Evolutionary conservation across 2,329 filamentous ascomycete genomes (phyloP), one percentile per base, ranked within the genome.

Genomic region (Colletotrichum caudatum): DNA sequence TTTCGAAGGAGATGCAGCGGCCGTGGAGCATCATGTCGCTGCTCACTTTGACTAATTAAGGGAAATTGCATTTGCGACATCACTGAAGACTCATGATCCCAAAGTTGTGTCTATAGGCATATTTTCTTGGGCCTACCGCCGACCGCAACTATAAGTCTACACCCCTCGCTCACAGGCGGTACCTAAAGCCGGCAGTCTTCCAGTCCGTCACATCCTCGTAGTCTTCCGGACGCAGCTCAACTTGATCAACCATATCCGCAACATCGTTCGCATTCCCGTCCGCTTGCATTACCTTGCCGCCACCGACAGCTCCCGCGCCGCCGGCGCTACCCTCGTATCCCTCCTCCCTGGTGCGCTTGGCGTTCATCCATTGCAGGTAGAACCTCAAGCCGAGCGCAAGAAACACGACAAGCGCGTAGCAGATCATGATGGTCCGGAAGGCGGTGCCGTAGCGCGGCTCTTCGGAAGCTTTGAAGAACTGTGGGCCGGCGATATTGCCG

Each of bases 1-100:
- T 0, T 94, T 93, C 78, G 86, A 91, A 74, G 92, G 92, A 1
- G 91, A 94, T 74, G 91, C 91, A 75, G 82, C 83, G 0, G 92
- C 91, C 11, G 90, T 94, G 12, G 88, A 88, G 12, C 86, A 91
- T 79, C 92, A 94, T 76, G 90, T 93, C 70, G 87, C 88, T 35
- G 78, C 76, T 3, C 89, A 91, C 77, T 90, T 91, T 58, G 76
- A 73, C 23, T 73, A 53, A 73, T 20, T 73, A 53, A 71, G 5
- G 5, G 1, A 0, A 1, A 11, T 16, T 23, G 33, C 12, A 5
- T 14, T 11, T 8, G 23, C 14, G 37, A 58, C 37, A 41, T 23
- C 9, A 8, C 8, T 7, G 18, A 7, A 2, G 12, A 18, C 7
- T 26, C n/a, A 5, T 11, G n/a, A 37, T 6, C 2, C 1, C 9